phyloP scores from a whole-genome alignment of 1,139 yeast genomes.

The Oligophagozyma castellii region DNA sequence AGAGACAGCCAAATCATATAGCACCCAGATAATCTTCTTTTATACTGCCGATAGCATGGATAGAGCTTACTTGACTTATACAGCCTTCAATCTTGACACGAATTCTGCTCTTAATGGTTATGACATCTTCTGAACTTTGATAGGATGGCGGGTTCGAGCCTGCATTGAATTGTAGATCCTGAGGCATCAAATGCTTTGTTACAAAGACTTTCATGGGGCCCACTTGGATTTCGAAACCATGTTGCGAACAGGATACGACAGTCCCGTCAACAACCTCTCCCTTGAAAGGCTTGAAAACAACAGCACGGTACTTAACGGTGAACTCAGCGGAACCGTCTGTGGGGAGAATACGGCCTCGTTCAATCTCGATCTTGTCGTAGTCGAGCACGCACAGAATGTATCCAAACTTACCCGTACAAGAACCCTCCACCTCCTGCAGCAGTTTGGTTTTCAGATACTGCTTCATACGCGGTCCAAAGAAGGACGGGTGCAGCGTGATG shows the following conservation, averaged over 20 bases:
- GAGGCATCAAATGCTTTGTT: constrained; percentile 86
- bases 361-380: constrained; percentile 89
- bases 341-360: constrained; percentile 85
- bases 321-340: constrained; percentile 91
- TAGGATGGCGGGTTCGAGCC: constrained; percentile 98
- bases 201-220: constrained; percentile 95
- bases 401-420: constrained; percentile 98
- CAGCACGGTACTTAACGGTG: constrained; percentile 90
- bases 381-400: constrained; percentile 93
- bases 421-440: constrained; percentile 93
- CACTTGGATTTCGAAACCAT: constrained; percentile 97
- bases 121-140: constrained; percentile 87
- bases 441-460: constrained; percentile 80
- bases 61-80: constrained; percentile 92
- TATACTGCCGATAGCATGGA: constrained; percentile 93
- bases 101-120: constrained; percentile 86
- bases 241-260: constrained; percentile 84
- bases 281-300: constrained; percentile 96
- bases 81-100: constrained; percentile 95
- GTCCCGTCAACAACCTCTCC: constrained; percentile 98
- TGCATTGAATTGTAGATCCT: constrained; percentile 88
- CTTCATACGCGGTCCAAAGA: constrained; percentile 96
- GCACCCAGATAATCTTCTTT: constrained; percentile 96
- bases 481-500: constrained; percentile 90
- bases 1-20: constrained; percentile 22